Evolutionary conservation across 2,329 filamentous ascomycete species (phyloP).

Genomic region (Cercospora janseana): DNA sequence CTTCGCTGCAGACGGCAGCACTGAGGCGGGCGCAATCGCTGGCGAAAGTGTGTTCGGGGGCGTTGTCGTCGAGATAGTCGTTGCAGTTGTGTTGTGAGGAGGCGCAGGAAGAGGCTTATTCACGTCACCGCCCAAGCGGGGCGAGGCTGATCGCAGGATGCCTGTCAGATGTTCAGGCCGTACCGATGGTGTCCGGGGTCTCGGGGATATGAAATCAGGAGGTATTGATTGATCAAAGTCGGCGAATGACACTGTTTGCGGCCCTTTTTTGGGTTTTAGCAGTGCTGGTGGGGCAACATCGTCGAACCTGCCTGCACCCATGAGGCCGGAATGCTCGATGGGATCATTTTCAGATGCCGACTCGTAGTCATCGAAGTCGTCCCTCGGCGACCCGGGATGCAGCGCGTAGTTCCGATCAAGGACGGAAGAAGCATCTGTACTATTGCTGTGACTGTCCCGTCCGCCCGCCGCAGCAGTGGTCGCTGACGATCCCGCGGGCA

Average conservation of each 20-base stretch:
- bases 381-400: slow-evolving; percentile 53
- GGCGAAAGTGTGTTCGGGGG: slow-evolving; percentile 13
- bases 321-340: slow-evolving; percentile 40
- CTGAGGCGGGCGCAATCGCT: slow-evolving; percentile 3
- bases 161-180: slow-evolving; percentile 24
- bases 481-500: slow-evolving; percentile 25
- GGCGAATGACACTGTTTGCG: slow-evolving; percentile 37
- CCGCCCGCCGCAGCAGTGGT: slow-evolving; percentile 11
- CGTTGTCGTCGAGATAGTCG: slow-evolving; percentile 1
- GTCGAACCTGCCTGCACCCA: slow-evolving; percentile 44
- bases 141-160: slow-evolving; percentile 33
- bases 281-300: slow-evolving; percentile 62
- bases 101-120: slow-evolving; percentile 58
- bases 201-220: slow-evolving; percentile 22
- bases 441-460: slow-evolving; percentile 48
- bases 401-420: slow-evolving; percentile 49
- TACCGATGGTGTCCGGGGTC: slow-evolving; percentile 22
- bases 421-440: slow-evolving; percentile 56
- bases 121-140: slow-evolving; percentile 49
- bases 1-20: slow-evolving; percentile 37
- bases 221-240: slow-evolving; percentile 37
- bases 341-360: slow-evolving; percentile 36
- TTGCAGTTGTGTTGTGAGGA: slow-evolving; percentile 15
- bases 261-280: slow-evolving; percentile 66
- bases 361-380: slow-evolving; percentile 51